Conservation (phyloP, 495 filamentous ascomycete genomes). For the Articulospora tetracladia region DNA sequence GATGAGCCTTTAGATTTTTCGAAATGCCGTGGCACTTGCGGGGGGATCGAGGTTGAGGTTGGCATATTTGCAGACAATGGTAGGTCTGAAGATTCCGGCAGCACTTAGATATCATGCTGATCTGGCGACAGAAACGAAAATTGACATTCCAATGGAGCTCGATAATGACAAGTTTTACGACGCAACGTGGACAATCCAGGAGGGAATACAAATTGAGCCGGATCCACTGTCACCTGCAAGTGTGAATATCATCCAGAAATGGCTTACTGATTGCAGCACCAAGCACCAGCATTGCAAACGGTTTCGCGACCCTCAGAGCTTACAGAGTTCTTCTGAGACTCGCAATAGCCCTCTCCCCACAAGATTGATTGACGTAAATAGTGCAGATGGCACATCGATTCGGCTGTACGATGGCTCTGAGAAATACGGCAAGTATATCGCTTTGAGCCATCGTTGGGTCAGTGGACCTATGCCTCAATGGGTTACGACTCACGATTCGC, state of each 20-base stretch:
- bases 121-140: no score
- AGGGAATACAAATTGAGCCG: neutral
- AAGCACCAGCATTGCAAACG: neutral
- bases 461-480: neutral
- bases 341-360: neutral
- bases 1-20: no score
- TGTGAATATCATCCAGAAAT: neutral
- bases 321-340: neutral
- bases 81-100: no score
- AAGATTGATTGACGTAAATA: neutral
- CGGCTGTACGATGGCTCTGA: neutral
- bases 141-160: no score
- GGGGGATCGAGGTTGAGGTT: no score
- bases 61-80: no score
- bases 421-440: neutral
- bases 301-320: no score
- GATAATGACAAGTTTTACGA: neutral
- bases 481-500: neutral
- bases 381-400: neutral
- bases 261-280: neutral
- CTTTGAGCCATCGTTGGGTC: conserved; percentile 1
- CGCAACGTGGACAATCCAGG: no score
- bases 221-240: neutral
- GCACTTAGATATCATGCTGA: no score
- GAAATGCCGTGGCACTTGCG: no score